Percentiles rank a stretch among this genome's conserved stretches.
Evolutionary conservation across 768 basidiomycete genomes (phyloP).

Genomic region (Leccinum subtestaceum): DNA sequence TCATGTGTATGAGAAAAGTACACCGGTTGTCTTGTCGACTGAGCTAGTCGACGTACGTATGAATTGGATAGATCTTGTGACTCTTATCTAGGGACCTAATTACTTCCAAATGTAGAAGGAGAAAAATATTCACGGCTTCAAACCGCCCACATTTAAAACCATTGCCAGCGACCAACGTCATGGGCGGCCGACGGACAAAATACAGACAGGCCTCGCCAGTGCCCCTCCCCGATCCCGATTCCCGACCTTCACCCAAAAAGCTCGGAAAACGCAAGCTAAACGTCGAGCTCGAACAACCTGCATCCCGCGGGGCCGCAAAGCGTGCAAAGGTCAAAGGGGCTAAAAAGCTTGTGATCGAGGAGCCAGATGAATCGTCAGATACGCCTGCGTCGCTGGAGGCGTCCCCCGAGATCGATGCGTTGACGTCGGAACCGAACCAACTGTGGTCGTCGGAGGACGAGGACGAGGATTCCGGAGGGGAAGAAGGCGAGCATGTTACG

Average conservation of each 20-base stretch:
- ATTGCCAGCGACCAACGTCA: conserved; percentile 28
- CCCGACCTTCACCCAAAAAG: conserved; percentile 47
- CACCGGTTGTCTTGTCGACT: background rate
- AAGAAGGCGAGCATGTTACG: conserved; percentile 57
- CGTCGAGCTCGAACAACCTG: conserved; percentile 27
- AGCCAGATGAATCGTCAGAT: conserved; percentile 24
- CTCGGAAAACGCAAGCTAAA: conserved; percentile 74
- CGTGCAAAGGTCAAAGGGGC: conserved; percentile 31
- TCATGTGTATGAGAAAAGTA: background rate
- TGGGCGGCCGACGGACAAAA: conserved; percentile 86
- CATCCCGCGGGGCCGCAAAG: conserved; percentile 32
- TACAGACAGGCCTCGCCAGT: conserved; percentile 77
- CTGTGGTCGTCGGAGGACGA: conserved; percentile 40
- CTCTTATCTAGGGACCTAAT: background rate
- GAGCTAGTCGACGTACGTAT: background rate
- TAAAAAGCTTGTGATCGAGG: conserved; percentile 20
- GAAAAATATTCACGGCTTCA: conserved; percentile 14
- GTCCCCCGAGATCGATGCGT: conserved; percentile 40
- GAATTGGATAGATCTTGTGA: background rate
- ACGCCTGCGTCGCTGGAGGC: conserved; percentile 36
- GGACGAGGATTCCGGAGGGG: conserved; percentile 43
- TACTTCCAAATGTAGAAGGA: conserved; percentile 25
- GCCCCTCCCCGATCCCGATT: conserved; percentile 44
- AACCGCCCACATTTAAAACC: background rate
- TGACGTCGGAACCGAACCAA: conserved; percentile 15